phyloP scores from a whole-genome alignment of 164 flowering plant genomes.

The Aristolochia californica region DNA sequence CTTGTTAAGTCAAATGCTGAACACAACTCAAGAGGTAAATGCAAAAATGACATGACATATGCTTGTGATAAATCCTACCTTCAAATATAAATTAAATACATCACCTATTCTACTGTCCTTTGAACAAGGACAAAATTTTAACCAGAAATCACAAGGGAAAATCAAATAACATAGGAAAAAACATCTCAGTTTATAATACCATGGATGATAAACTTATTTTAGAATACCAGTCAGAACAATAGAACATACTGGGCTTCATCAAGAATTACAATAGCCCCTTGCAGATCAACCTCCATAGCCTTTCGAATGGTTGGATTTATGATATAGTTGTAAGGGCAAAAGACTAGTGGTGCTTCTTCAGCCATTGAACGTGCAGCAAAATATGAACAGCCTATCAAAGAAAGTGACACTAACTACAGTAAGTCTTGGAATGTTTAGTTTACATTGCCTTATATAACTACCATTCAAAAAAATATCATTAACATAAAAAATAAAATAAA shows the following conservation, averaged over 20 bases:
- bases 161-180: too few relatives aligned
- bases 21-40: too few relatives aligned
- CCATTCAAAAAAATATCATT: slow-evolving; percentile 11
- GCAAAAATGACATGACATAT: too few relatives aligned
- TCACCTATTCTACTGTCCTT: too few relatives aligned
- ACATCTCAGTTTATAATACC: too few relatives aligned
- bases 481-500: slow-evolving; percentile 11
- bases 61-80: too few relatives aligned
- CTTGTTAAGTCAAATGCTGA: too few relatives aligned
- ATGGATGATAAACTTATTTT: too few relatives aligned
- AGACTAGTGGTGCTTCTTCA: slow-evolving; percentile 68
- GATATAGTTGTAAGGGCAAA: slow-evolving; percentile 90
- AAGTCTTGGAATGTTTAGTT: too few relatives aligned
- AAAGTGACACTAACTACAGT: slow-evolving; percentile 4
- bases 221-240: background rate
- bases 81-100: too few relatives aligned
- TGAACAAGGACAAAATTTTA: too few relatives aligned
- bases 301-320: slow-evolving; percentile 66
- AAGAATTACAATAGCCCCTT: slow-evolving; percentile 68
- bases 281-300: slow-evolving; percentile 82
- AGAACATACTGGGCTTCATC: slow-evolving; percentile 92
- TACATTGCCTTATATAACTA: background rate
- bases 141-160: too few relatives aligned
- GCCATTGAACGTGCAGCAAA: slow-evolving; percentile 89
- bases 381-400: slow-evolving; percentile 76